Base-by-base conservation (phyloP, 495 filamentous ascomycete species). In the Penicillium lividum region DNA sequence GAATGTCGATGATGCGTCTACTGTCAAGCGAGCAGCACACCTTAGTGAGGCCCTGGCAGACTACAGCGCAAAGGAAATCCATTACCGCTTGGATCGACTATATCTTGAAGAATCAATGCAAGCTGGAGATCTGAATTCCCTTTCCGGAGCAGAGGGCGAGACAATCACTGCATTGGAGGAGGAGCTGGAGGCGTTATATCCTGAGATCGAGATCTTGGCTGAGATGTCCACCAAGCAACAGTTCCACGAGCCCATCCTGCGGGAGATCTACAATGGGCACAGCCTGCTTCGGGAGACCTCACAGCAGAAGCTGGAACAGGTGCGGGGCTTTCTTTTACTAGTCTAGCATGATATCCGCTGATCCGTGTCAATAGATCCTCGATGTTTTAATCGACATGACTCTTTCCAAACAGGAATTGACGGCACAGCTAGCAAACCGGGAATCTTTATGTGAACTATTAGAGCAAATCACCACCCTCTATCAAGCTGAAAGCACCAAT, bases 171-270 rank as follows among this genome's bases (percentile, higher is more conserved):
- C 73, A 0, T 55, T 87, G 25, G 77, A 85, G 62, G 77, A 81
- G 42, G 85, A 88, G 54, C 64, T 87, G 5, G 84, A 85, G 36
- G 84, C 85, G 13, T 66, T 88, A 4, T 86, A 85, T 56, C 77
- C 83, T 0, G 85, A 88, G 57, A 84, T 88, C 58, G 76, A 84
- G 11, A 78, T 84, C 3, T 74, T 88, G 33, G 81, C 84, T 3
- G 82, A 87, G 57, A 84, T 88, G 77, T 81, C 82, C 27, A 77
- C 78, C 2, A 80, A 82, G 64, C 83, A 87, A 55, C 80, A 86
- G 62, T 84, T 80, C 60, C 68, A 82, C 4, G 77, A 83, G 58
- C 84, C 82, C 1, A 83, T 85, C 15, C 70, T 86, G 4, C 72
- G 64, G 1, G 73, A 72, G 52, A 66, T 80, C 33, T 64, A 69